Evolutionary conservation across 176 grass and related monocot genomes (phyloP).

Genomic region (Areca catechu): DNA sequence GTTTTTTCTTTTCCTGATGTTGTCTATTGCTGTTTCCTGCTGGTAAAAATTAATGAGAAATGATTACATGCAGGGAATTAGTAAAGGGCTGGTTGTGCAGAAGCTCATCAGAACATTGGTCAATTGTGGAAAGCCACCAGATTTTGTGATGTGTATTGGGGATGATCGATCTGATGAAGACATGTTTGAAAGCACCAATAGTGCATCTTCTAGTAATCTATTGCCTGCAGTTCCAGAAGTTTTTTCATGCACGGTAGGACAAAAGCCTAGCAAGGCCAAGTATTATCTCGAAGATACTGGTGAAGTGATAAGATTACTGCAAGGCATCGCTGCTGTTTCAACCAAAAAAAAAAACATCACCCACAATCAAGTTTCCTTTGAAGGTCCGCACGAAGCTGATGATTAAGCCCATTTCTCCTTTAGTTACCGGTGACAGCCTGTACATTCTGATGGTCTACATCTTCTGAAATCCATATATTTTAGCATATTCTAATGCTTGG

Average conservation of each 20-base stretch:
- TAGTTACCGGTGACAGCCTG: constrained; percentile 4
- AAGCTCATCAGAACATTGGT: constrained; percentile 49
- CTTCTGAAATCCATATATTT: too few species aligned
- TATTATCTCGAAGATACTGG: constrained; percentile 74
- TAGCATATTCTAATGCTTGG: too few species aligned
- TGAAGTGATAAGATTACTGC: constrained; percentile 74
- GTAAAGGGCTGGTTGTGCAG: constrained; percentile 72
- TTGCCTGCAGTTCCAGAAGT: constrained; percentile 41
- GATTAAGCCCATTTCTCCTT: constrained; percentile 7
- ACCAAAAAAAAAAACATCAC: constrained; percentile 21
- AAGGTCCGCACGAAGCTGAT: constrained; percentile 29
- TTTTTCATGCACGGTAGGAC: constrained; percentile 84
- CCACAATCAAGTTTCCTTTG: constrained; percentile 42
- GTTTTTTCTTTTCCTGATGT: background rate
- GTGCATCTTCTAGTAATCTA: constrained; percentile 23
- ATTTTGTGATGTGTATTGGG: constrained; percentile 76
- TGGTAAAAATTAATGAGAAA: constrained; percentile 1
- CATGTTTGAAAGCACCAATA: constrained; percentile 82
- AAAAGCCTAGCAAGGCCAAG: constrained; percentile 88
- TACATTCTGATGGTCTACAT: constrained; percentile 14
- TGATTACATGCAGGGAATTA: constrained; percentile 45
- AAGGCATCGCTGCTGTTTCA: constrained; percentile 25
- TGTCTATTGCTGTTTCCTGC: background rate
- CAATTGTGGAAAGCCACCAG: constrained; percentile 39
- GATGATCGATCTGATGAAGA: constrained; percentile 87